Conservation (phyloP, 1,284 basidiomycete species). For the Sporisorium scitamineum region DNA sequence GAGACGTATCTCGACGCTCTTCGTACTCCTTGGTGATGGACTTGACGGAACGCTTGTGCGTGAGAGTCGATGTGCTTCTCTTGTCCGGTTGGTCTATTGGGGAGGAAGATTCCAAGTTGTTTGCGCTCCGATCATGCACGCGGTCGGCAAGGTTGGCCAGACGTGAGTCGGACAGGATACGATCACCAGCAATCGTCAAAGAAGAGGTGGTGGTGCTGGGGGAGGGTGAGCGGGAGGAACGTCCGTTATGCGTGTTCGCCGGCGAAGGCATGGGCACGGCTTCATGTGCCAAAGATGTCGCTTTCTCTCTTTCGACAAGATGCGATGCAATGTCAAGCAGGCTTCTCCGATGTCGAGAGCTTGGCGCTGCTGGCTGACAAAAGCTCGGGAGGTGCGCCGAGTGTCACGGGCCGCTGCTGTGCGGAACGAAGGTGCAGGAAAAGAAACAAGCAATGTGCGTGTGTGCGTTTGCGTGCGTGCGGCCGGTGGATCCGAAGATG, state of each 20-base stretch:
- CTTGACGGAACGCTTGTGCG: constrained; percentile 45
- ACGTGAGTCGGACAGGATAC: constrained; percentile 28
- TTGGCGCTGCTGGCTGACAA: not conserved
- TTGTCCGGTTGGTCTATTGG: constrained; percentile 8
- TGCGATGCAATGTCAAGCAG: no score
- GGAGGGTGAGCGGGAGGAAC: constrained; percentile 2
- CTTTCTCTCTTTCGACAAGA: not conserved
- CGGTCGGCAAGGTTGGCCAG: constrained; percentile 15
- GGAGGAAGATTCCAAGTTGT: not conserved
- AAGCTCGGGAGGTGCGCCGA: not conserved
- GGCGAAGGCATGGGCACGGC: constrained; percentile 29
- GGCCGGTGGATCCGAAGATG: not conserved
- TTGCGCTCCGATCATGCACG: constrained; percentile 11
- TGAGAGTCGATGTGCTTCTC: constrained; percentile 15
- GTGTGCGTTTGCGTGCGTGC: not conserved
- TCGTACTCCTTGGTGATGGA: constrained; percentile 44
- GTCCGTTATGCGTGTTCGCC: constrained; percentile 5
- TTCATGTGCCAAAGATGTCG: not conserved
- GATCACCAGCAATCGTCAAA: constrained; percentile 19
- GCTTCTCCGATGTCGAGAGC: not conserved
- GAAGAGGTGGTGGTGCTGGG: not conserved
- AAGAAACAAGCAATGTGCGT: not conserved
- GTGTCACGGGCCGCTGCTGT: not conserved
- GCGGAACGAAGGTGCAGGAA: not conserved
- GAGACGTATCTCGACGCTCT: constrained; percentile 8